Percentiles rank a stretch among this genome's conserved stretches.
Evolutionary conservation across 805 yeast genomes (phyloP).

Genomic region (Metschnikowia lochheadii): DNA sequence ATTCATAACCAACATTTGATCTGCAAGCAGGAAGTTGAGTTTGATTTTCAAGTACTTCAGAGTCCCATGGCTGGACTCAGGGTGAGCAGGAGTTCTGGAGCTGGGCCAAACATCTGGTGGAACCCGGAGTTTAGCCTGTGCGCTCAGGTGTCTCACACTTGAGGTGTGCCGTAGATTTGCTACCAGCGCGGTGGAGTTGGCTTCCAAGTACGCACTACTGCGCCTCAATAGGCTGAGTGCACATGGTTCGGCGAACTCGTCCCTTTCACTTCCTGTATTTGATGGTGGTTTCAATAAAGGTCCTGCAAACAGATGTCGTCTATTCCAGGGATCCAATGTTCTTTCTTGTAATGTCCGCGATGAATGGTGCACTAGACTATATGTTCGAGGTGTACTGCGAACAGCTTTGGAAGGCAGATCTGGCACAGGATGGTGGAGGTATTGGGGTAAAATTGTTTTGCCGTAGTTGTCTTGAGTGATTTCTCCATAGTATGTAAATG

Average conservation of each 20-base stretch:
- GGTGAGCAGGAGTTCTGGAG: neutral
- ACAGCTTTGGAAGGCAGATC: neutral
- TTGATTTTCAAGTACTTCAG: slow-evolving; percentile 13
- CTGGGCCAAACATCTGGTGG: neutral
- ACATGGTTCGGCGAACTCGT: too few relatives aligned
- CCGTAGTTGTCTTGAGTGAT: neutral
- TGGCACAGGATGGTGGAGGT: neutral
- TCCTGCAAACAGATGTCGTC: neutral
- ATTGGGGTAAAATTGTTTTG: neutral
- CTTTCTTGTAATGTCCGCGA: neutral
- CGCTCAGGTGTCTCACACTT: neutral
- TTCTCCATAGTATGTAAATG: neutral
- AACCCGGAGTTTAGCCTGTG: neutral
- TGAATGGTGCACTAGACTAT: neutral
- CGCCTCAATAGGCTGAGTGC: neutral
- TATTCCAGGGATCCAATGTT: neutral
- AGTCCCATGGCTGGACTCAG: neutral
- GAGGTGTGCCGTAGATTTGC: neutral
- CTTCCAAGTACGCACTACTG: neutral
- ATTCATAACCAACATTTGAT: slow-evolving; percentile 19
- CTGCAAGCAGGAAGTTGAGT: slow-evolving; percentile 10
- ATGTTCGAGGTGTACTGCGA: neutral
- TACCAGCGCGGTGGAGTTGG: neutral
- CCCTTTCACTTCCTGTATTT: neutral
- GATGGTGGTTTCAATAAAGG: neutral